Conservation (phyloP, 768 basidiomycete species). For the Chiua virens region DNA sequence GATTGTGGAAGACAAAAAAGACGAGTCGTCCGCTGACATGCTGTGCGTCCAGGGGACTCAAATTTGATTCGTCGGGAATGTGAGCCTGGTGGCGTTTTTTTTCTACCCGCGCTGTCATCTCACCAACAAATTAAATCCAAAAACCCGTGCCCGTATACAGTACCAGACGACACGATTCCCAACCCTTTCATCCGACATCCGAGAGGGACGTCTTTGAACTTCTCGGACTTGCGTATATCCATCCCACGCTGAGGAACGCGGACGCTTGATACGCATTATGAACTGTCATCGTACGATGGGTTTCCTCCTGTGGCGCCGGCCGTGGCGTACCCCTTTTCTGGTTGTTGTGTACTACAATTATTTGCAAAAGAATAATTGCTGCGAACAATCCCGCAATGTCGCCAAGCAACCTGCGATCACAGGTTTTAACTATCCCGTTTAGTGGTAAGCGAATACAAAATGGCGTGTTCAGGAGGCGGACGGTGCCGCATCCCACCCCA, state of each 20-base stretch:
- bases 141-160: not conserved
- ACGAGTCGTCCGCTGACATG: not conserved
- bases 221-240: slow-evolving; percentile 67
- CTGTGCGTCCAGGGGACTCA: slow-evolving; percentile 54
- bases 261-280: slow-evolving; percentile 18
- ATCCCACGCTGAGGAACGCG: slow-evolving; percentile 72
- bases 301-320: slow-evolving; percentile 8
- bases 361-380: not conserved
- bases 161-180: slow-evolving; percentile 65
- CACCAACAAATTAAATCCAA: not conserved
- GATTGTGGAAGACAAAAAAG: not conserved
- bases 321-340: not conserved
- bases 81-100: slow-evolving; percentile 32
- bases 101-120: not conserved
- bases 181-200: slow-evolving; percentile 54
- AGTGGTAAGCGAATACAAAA: too few relatives aligned
- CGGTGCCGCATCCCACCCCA: too few relatives aligned
- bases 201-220: slow-evolving; percentile 75
- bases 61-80: slow-evolving; percentile 85
- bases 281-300: too few relatives aligned
- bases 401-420: too few relatives aligned
- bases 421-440: too few relatives aligned
- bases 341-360: not conserved
- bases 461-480: too few relatives aligned
- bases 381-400: too few relatives aligned